Evolutionary conservation across 2,329 filamentous ascomycete genomes (phyloP).

Genomic region (Karstenula rhodostoma): DNA sequence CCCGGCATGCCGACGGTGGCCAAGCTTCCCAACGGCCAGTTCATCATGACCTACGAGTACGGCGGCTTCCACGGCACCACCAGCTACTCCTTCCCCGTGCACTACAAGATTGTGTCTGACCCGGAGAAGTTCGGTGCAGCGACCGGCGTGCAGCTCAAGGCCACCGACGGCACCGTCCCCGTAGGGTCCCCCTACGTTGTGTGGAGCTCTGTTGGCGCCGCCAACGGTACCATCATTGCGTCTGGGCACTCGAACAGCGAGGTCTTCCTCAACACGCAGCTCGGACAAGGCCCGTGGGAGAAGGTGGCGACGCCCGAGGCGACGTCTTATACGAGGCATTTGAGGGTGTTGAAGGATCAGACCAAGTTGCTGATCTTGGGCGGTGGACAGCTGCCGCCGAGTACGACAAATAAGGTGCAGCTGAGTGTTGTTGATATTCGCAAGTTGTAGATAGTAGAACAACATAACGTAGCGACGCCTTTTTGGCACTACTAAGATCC

Average conservation of each 20-base stretch:
- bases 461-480: too few relatives aligned
- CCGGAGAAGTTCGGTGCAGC: conserved; percentile 58
- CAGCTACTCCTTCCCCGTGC: conserved; percentile 58
- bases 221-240: conserved; percentile 61
- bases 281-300: conserved; percentile 57
- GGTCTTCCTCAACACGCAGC: conserved; percentile 58
- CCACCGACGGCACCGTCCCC: conserved; percentile 56
- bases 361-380: conserved; percentile 53
- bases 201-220: conserved; percentile 59
- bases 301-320: conserved; percentile 53
- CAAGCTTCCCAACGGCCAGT: conserved; percentile 66
- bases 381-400: conserved; percentile 48
- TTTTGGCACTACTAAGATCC: too few relatives aligned
- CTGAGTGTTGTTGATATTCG: conserved; percentile 44
- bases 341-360: conserved; percentile 55
- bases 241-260: conserved; percentile 50
- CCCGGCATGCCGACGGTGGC: conserved; percentile 74
- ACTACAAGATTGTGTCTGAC: conserved; percentile 60
- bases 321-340: conserved; percentile 56
- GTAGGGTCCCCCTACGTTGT: conserved; percentile 61
- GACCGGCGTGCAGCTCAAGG: conserved; percentile 52
- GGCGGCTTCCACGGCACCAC: conserved; percentile 55
- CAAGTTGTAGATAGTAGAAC: conserved; percentile 19
- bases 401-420: conserved; percentile 42
- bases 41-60: conserved; percentile 72